Conservation (phyloP, 805 yeast species). For the Kodamaea kaohsiungensis region DNA sequence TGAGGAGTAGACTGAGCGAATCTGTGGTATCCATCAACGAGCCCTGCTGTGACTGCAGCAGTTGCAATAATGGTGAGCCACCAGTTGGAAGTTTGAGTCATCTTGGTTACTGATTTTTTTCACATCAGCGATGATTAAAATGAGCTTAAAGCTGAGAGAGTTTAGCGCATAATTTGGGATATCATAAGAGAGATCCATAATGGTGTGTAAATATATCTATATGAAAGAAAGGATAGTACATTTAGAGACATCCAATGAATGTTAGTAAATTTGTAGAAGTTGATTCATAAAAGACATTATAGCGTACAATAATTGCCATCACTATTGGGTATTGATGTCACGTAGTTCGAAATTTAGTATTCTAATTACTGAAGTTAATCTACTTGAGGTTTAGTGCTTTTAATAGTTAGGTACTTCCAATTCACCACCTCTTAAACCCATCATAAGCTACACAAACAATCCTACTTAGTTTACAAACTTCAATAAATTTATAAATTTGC, state of each 20-base stretch:
- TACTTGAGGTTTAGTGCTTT: no score
- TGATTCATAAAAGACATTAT: no score
- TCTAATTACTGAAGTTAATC: no score
- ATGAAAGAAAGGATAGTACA: neutral
- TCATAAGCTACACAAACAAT: no score
- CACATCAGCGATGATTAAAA: neutral
- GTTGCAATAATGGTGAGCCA: constrained; percentile 18
- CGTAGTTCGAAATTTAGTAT: no score
- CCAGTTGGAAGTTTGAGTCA: constrained; percentile 2
- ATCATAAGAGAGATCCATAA: neutral
- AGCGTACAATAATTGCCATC: no score
- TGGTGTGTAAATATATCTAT: neutral
- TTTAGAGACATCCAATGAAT: neutral
- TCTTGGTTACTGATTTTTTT: constrained; percentile 5
- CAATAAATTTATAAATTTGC: neutral
- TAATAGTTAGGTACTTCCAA: no score
- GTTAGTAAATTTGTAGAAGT: no score
- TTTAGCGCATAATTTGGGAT: no score
- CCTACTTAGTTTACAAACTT: neutral
- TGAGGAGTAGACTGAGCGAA: constrained; percentile 11
- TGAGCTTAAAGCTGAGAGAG: no score
- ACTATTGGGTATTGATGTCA: no score
- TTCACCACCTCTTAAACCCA: no score
- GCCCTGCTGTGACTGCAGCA: constrained; percentile 33
- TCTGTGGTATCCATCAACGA: constrained; percentile 37